Percentiles rank a stretch among this genome's conserved stretches.
These are phyloP conservation scores for Tylopilus orsonianus DNA, from an alignment of 1,284 basidiomycete species.

Conservation along the genomic window DNA sequence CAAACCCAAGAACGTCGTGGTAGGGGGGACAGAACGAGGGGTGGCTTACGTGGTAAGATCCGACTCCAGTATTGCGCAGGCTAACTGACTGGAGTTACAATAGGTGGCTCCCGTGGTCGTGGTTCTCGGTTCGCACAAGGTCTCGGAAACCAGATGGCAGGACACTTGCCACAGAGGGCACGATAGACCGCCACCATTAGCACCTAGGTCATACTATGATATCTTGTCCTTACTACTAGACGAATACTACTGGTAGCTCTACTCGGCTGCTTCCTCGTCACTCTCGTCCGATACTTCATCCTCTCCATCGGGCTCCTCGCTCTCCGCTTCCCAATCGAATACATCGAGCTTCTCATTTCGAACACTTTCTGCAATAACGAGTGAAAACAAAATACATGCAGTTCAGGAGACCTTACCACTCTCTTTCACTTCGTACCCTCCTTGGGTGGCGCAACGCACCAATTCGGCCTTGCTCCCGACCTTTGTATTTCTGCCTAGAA, in stretches of 20 bases:
- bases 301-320: conserved; percentile 35
- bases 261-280: conserved; percentile 8
- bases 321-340: conserved; percentile 57
- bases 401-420: conserved; percentile 52
- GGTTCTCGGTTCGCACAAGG: conserved; percentile 78
- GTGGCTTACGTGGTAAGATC: conserved; percentile 47
- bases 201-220: conserved; percentile 1
- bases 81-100: conserved; percentile 2
- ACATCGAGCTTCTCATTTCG: conserved; percentile 68
- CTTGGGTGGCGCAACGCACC: conserved; percentile 83
- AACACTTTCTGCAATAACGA: conserved; percentile 41
- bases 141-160: conserved; percentile 73
- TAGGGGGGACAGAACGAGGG: conserved; percentile 61
- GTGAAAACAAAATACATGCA: background rate
- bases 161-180: conserved; percentile 23
- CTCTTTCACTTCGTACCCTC: conserved; percentile 78
- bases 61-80: background rate
- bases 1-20: conserved; percentile 73
- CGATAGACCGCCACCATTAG: conserved; percentile 15
- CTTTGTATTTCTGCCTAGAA: conserved; percentile 80
- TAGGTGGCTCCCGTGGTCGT: conserved; percentile 63
- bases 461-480: conserved; percentile 82
- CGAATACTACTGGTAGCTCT: background rate
- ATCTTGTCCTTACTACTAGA: conserved; percentile 2
- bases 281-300: conserved; percentile 28